Base-by-base conservation (phyloP, 805 yeast genomes). In the Candida glaebosa region DNA sequence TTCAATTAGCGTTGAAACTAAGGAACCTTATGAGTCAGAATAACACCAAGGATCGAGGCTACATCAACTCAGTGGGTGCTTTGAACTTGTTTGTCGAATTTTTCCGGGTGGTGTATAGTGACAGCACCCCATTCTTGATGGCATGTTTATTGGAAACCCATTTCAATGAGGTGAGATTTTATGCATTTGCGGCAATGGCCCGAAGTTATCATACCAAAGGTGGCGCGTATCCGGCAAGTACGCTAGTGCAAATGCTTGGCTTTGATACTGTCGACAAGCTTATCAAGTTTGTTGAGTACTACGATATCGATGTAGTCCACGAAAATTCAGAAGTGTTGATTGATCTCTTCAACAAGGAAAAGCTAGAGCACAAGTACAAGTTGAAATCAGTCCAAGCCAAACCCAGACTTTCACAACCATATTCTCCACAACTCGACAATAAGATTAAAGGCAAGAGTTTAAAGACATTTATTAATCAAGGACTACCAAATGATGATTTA, bases 121-220 rank as follows among this genome's bases (percentile, higher is more conserved):
- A 51, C 2, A 63, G 71, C 3, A 69, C 77, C 0, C 93, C 96
- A 1, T 75, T 81, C 42, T 63, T 90, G 19, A 60, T 88, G 57
- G 71, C 87, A 2, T 88, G 91, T 44, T 63, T 91, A 30, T 61
- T 87, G 15, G 96, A 93, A 57, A 79, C 82, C 2, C 89, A 85
- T 50, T 79, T 87, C 55, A 86, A 84, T 52, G 91, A 88, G 43
- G 69, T 89, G 3, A 63, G 97, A 34, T 81, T 84, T 49, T 79
- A 79, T 52, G 89, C 91, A 0, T 56, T 91, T 42, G 79, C 78
- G 51, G 67, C 87, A 0, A 68, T 93, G 66, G 65, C 84, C 3
- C 68, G 77, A 43, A 67, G 89, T 0, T 74, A 79, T 43, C 95
- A 90, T 53, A 73, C 81, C 2, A 82, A 79, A 43, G 82, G 87